Evolutionary conservation across 2,329 filamentous ascomycete genomes (phyloP).

Genomic region (Ceratocystis huliohia): DNA sequence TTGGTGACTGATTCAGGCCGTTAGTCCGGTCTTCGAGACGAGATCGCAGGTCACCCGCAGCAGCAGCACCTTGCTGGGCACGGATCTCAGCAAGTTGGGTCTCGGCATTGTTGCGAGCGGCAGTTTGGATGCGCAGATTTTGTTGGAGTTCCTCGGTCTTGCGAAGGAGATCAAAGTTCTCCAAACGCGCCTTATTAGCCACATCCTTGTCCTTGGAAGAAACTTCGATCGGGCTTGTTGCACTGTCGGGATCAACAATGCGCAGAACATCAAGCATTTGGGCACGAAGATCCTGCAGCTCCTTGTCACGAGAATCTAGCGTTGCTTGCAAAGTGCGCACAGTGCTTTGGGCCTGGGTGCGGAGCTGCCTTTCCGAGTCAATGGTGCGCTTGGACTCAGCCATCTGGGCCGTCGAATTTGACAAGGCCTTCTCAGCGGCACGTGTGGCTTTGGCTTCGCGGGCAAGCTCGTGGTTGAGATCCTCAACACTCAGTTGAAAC

Average conservation of each 20-base stretch:
- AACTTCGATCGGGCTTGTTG: constrained; percentile 48
- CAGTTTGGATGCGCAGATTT: constrained; percentile 69
- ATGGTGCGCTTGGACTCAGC: constrained; percentile 81
- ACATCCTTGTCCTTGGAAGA: constrained; percentile 31
- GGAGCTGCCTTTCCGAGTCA: constrained; percentile 78
- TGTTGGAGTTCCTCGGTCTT: constrained; percentile 83
- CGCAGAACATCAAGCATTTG: constrained; percentile 75
- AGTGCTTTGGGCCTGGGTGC: constrained; percentile 72
- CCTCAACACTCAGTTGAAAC: constrained; percentile 73
- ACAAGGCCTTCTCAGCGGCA: constrained; percentile 79
- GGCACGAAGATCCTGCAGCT: constrained; percentile 65
- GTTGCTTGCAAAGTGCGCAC: constrained; percentile 67
- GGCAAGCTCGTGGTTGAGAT: constrained; percentile 82
- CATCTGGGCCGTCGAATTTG: constrained; percentile 65
- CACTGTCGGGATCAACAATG: constrained; percentile 67
- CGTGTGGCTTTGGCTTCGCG: constrained; percentile 80
- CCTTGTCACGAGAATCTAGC: constrained; percentile 66
- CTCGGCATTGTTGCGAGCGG: constrained; percentile 71
- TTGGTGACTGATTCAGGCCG: constrained; percentile 61
- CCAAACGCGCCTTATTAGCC: constrained; percentile 55
- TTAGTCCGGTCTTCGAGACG: constrained; percentile 79
- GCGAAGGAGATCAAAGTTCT: constrained; percentile 70
- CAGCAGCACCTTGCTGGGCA: constrained; percentile 28
- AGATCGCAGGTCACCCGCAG: constrained; percentile 37
- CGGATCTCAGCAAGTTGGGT: constrained; percentile 68